Conservation (phyloP, 108 stramenopile genomes). For the Nitzschia sp. region DNA sequence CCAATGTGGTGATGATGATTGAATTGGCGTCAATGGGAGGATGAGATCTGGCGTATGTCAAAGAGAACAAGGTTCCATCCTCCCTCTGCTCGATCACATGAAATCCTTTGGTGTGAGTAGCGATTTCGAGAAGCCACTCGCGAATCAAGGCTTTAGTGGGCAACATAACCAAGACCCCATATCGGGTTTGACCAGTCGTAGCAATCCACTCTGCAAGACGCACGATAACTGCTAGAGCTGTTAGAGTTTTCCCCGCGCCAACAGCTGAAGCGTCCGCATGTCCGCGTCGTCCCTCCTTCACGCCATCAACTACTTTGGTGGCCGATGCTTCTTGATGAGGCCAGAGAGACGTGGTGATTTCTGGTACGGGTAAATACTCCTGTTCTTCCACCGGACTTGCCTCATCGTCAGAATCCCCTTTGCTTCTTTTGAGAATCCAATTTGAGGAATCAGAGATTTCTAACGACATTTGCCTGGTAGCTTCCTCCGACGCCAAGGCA, state of each 20-base stretch:
- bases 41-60: background rate
- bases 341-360: constrained; percentile 2
- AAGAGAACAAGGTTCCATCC: constrained; percentile 1
- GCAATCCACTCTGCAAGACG: background rate
- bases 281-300: background rate
- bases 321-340: constrained; percentile 3
- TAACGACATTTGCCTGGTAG: background rate
- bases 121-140: constrained; percentile 6
- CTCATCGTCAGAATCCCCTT: background rate
- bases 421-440: background rate
- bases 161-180: constrained; percentile 3
- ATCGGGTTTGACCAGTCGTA: background rate
- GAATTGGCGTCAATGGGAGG: constrained; percentile 4
- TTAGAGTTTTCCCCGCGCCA: constrained; percentile 4
- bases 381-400: background rate
- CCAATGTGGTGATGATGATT: background rate
- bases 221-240: background rate
- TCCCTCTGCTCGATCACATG: constrained; percentile 7
- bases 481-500: background rate
- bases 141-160: constrained; percentile 4
- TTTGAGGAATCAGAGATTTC: background rate
- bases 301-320: constrained; percentile 3
- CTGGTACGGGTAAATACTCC: background rate
- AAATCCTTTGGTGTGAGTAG: constrained; percentile 1
- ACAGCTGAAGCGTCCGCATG: constrained; percentile 6